A percentile compares a stretch with the other conserved stretches of the same genome.
Evolutionary conservation across 2,329 filamentous ascomycete genomes (phyloP).

Genomic region (Beauveria sp.): DNA sequence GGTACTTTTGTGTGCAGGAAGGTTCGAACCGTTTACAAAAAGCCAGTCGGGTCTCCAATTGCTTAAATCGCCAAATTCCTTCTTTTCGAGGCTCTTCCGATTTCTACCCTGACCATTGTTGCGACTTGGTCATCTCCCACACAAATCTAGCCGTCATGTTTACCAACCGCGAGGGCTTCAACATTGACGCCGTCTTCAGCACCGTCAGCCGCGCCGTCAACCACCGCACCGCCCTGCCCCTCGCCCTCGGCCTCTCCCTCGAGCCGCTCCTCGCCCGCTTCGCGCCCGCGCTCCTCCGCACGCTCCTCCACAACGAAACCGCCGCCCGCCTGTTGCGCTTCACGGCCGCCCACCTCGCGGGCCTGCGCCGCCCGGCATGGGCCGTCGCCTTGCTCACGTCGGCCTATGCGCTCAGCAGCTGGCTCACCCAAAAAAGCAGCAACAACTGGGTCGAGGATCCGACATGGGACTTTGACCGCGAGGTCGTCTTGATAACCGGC

Average conservation of each 20-base stretch:
- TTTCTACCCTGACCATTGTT: neutral
- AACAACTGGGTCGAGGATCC: slow-evolving; percentile 20
- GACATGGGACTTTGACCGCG: slow-evolving; percentile 27
- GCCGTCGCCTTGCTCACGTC: slow-evolving; percentile 12
- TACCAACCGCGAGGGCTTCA: slow-evolving; percentile 19
- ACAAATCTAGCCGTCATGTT: slow-evolving; percentile 10
- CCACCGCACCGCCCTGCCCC: slow-evolving; percentile 13
- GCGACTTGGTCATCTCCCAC: neutral
- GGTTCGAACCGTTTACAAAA: neutral
- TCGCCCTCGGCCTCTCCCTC: slow-evolving; percentile 13
- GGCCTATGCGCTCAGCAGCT: slow-evolving; percentile 17
- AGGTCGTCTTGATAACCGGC: slow-evolving; percentile 32
- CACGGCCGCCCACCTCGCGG: neutral
- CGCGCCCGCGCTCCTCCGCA: slow-evolving; percentile 2
- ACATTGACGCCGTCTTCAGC: slow-evolving; percentile 17
- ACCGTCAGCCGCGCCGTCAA: slow-evolving; percentile 17
- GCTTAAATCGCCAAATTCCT: neutral
- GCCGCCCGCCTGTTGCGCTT: neutral
- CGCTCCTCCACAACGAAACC: slow-evolving; percentile 3
- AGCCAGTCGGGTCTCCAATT: neutral
- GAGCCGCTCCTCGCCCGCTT: slow-evolving; percentile 6
- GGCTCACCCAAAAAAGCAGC: slow-evolving; percentile 17
- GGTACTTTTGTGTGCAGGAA: neutral
- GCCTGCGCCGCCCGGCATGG: slow-evolving; percentile 8
- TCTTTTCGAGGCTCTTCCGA: neutral